Percentiles rank a stretch among this genome's conserved stretches.
Evolutionary conservation across 345 rosid species (phyloP).

Genomic region (sweet orange (Citrus sinensis)): DVS_A1.0 CM039162.1:31141501-31142000

Average conservation of each 20-base stretch:
- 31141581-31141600: too few species aligned
- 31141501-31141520: too few species aligned
- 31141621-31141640: too few species aligned
- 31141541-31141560: too few species aligned
- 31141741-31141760: too few species aligned
- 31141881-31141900: background rate
- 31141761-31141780: too few species aligned
- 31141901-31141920: background rate
- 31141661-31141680: too few species aligned
- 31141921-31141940: background rate
- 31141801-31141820: background rate
- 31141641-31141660: too few species aligned
- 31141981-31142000: background rate
- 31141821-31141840: background rate
- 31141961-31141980: background rate
- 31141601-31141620: too few species aligned
- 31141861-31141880: background rate
- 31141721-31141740: background rate
- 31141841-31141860: background rate
- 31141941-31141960: background rate
- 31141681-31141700: too few species aligned
- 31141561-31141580: too few species aligned
- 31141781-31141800: background rate
- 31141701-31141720: background rate
- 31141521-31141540: too few species aligned